These are phyloP conservation scores for Coelastrella sp. DNA, from an alignment of 139 green algal species.

Conservation along the genomic window DNA sequence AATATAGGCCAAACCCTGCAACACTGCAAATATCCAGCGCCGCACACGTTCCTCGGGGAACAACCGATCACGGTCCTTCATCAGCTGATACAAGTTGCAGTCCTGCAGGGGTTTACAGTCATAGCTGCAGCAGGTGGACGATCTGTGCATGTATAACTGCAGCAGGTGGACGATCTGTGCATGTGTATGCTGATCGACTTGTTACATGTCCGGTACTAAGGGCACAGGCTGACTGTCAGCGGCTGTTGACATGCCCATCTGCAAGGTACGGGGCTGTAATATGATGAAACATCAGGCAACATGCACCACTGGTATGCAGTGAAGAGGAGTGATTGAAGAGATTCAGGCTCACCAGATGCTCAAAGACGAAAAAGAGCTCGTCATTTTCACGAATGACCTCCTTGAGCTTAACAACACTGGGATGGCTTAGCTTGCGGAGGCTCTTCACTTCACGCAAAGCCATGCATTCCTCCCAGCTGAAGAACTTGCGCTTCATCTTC, in stretches of 20 bases:
- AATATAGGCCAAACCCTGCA: conserved; percentile 93
- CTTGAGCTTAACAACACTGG: conserved; percentile 95
- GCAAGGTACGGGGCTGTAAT: too few relatives aligned
- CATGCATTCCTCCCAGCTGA: conserved; percentile 97
- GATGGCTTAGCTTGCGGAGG: conserved; percentile 94
- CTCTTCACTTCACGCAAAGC: conserved; percentile 88
- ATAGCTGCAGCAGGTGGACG: too few relatives aligned
- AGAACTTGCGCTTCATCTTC: conserved; percentile 99
- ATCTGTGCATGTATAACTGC: too few relatives aligned
- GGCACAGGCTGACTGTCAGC: too few relatives aligned
- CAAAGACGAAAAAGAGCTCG: conserved; percentile 97
- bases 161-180: too few relatives aligned
- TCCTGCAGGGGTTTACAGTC: conserved; percentile 69
- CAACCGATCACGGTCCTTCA: conserved; percentile 90
- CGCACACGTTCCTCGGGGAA: conserved; percentile 86
- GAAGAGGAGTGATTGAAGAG: too few relatives aligned
- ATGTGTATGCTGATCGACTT: too few relatives aligned
- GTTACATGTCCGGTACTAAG: too few relatives aligned
- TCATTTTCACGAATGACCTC: conserved; percentile 97
- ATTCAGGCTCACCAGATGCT: conserved; percentile 83
- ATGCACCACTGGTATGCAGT: too few relatives aligned
- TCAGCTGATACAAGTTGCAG: conserved; percentile 96
- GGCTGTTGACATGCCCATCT: too few relatives aligned
- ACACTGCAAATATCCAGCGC: conserved; percentile 91
- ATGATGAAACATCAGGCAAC: too few relatives aligned